Evolutionary conservation across 257 asterid genomes (phyloP).

Genomic region (Jaltomata sinuosa): DNA sequence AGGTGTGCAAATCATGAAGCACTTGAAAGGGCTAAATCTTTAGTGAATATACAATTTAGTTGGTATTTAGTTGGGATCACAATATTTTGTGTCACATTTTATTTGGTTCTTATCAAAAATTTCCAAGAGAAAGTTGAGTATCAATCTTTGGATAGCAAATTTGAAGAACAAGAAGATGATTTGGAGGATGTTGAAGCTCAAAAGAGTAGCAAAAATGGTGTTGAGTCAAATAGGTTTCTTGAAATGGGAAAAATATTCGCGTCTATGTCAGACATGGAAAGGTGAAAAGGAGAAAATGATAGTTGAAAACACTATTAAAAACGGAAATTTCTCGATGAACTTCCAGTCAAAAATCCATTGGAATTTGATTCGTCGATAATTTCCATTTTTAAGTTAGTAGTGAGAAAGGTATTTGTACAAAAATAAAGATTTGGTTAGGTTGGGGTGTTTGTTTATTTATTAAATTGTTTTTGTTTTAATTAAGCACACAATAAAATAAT

Average conservation of each 20-base stretch:
- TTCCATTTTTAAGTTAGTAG: too few relatives aligned
- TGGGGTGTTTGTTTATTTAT: not conserved
- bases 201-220: conserved; percentile 14
- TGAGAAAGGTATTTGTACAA: not conserved
- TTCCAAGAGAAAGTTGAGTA: conserved; percentile 39
- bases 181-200: conserved; percentile 51
- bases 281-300: conserved; percentile 8
- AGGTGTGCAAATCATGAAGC: conserved; percentile 44
- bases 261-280: conserved; percentile 31
- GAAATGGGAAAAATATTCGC: conserved; percentile 20
- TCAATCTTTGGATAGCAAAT: conserved; percentile 16
- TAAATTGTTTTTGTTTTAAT: not conserved
- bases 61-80: conserved; percentile 40
- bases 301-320: not conserved
- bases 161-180: conserved; percentile 20
- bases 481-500: conserved; percentile 11
- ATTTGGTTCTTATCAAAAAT: conserved; percentile 21
- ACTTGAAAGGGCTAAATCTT: conserved; percentile 54
- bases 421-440: not conserved
- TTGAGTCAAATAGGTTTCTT: conserved; percentile 25
- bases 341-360: not conserved
- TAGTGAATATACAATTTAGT: conserved; percentile 62
- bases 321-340: not conserved
- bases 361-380: too few relatives aligned
- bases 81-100: conserved; percentile 22